Base-by-base conservation (phyloP, 139 green algal genomes). In the Coccomyxa sp. region DNA sequence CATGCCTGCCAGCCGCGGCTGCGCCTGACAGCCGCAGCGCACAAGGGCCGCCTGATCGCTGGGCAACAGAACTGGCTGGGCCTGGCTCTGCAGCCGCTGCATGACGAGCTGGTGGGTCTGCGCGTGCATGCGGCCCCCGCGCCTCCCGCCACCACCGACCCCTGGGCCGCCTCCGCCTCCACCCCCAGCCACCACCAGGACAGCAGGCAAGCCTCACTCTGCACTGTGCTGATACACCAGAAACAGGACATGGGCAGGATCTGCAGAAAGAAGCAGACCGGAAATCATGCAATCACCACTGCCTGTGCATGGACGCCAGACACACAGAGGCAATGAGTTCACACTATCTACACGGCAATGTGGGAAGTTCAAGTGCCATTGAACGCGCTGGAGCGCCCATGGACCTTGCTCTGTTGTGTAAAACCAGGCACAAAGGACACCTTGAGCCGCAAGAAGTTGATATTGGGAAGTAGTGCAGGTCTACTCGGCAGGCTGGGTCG, bases 51-150 rank as follows among this genome's bases (percentile, higher is more conserved):
- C 39, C 38, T 90, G 31, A 74, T 88, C 36, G 85, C 86, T 2
- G 87, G 87, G 12, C 77, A 85, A 68, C 35, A 58, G 35, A 81
- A 88, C 71, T 92, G 87, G 87, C 76, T 92, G 73, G 89, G 85
- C 0, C 39, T 92, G 18, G 69, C 77, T 0, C 24, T 92, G 7
- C 12, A 38, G 18, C 83, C 85, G 4, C 73, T 82, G 64, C 78
- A 85, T 34, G 87, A 89, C 24, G 34, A 37, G 3, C 78, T 91
- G 58, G 24, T 39, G 0, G 14, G 50, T 14, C 73, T 79, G 0
- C 55, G 27, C 7, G 55, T 90, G 68, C 76, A 74, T 35, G 41
- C 85, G 31, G 68, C 36, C 10, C 38, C 74, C 44, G 34, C 35
- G 82, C 69, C 78, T n/a, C 12, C 64, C 76, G 37, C 7, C 3